Conservation (phyloP, 495 filamentous ascomycete genomes). For the Penicillium steckii region DNA sequence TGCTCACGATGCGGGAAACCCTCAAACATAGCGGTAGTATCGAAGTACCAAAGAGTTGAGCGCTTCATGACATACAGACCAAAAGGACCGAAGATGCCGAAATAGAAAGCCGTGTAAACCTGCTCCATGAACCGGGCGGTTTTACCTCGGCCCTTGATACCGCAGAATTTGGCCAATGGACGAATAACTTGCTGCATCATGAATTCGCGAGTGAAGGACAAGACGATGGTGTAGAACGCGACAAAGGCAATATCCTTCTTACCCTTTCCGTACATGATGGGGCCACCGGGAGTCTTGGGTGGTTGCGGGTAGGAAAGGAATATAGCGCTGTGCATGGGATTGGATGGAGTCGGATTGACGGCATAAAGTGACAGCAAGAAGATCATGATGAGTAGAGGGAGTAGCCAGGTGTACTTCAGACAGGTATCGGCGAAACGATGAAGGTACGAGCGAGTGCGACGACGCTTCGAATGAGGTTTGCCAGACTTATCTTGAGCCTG, state of each 20-base stretch:
- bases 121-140: conserved; percentile 96
- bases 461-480: conserved; percentile 46
- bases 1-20: conserved; percentile 85
- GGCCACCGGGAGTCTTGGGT: conserved; percentile 48
- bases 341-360: conserved; percentile 74
- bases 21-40: conserved; percentile 88
- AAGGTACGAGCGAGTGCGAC: conserved; percentile 57
- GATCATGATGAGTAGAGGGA: conserved; percentile 69
- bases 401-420: conserved; percentile 76
- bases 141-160: conserved; percentile 74
- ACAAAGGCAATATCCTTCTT: conserved; percentile 82
- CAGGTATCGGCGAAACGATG: conserved; percentile 65
- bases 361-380: conserved; percentile 67
- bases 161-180: conserved; percentile 67
- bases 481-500: conserved; percentile 27
- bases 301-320: conserved; percentile 90
- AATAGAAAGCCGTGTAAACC: conserved; percentile 96
- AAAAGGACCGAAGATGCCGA: conserved; percentile 77
- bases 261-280: conserved; percentile 87
- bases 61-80: conserved; percentile 91
- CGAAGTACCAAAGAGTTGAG: conserved; percentile 97
- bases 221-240: conserved; percentile 82
- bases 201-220: conserved; percentile 94
- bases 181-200: conserved; percentile 91
- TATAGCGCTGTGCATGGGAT: conserved; percentile 82